Evolutionary conservation across 495 filamentous ascomycete species (phyloP), one percentile per base, ranked within the genome.

Genomic region (Talaromyces trachyspermus): DNA sequence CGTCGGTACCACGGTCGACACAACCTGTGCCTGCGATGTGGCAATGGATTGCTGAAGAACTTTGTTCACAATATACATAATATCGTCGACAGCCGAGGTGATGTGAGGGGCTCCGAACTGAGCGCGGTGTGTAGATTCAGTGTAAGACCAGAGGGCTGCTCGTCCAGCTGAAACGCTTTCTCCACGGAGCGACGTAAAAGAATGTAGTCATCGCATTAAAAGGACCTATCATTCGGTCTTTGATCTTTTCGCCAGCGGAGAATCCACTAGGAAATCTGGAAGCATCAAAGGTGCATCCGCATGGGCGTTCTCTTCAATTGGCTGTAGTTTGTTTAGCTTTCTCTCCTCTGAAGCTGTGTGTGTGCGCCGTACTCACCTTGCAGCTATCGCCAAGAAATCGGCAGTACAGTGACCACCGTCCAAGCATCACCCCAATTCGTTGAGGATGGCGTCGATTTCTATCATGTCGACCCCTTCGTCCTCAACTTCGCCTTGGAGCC

Each of bases 11-110:
- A 95, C 87, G 35, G 76, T 82, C 43, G 77, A 78, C 18, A 91
- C 72, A 15, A 95, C 81, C 5, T 74, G 70, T 44, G 78, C 67
- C 58, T 95, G 89, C 0, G 86, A 88, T 4, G 92, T 97, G 1
- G 86, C 80, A 33, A 97, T 73, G 4, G 89, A 84, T 49, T 89
- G 84, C 40, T 88, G 83, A 30, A 97, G 72, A 32, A 95, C 83
- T 41, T 90, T 85, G 59, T 94, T 91, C 58, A 95, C 88, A 52
- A 96, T 95, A 68, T 96, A 98, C 94, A 97, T 97, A 46, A 97
- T 90, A 64, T 95, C 92, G 69, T 97, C 92, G 7, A 98, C 90
- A 1, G 92, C 88, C 0, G 89, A 94, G 43, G 89, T 91, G 56
- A 98, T 95, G 54, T 85, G 94, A 8, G 92, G 92, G 88, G 79